Evolutionary conservation across 2,329 filamentous ascomycete genomes (phyloP).

Genomic region (Diaporthe vexans): DNA sequence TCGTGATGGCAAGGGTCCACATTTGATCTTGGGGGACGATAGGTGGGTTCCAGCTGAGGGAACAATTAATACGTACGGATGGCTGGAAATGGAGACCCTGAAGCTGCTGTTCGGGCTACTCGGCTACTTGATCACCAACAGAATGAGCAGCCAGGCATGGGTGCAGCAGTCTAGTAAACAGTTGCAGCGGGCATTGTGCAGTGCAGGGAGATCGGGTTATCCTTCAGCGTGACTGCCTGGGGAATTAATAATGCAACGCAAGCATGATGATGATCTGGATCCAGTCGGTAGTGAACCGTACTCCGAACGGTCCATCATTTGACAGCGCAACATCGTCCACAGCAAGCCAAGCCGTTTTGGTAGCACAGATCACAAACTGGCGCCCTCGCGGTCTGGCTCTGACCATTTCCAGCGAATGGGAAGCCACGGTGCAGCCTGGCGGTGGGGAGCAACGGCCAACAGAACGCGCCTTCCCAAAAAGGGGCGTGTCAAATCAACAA

Average conservation of each 20-base stretch:
- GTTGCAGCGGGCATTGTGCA: background rate
- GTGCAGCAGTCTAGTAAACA: background rate
- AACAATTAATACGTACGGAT: background rate
- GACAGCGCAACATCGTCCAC: conserved; percentile 27
- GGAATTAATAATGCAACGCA: conserved; percentile 30
- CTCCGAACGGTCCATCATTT: conserved; percentile 23
- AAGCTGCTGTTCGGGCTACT: background rate
- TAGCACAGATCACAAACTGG: conserved; percentile 12
- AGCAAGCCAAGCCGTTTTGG: conserved; percentile 23
- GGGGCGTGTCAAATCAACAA: conserved; percentile 40
- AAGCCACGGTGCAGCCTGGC: background rate
- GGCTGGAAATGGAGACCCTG: background rate
- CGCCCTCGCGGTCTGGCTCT: background rate
- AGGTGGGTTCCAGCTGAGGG: background rate
- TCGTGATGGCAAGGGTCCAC: conserved; percentile 21
- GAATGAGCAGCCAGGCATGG: background rate
- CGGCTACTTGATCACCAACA: background rate
- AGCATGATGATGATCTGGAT: conserved; percentile 7
- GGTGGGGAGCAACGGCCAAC: conserved; percentile 35
- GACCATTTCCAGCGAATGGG: conserved; percentile 29
- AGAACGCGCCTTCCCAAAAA: conserved; percentile 38
- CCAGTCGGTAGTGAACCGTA: conserved; percentile 27
- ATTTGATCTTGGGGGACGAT: background rate
- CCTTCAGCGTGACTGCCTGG: conserved; percentile 22
- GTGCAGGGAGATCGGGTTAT: conserved; percentile 8